These are phyloP conservation scores for Penicillium ochrochloron DNA, from an alignment of 495 filamentous ascomycete species.

Conservation along the genomic window DNA sequence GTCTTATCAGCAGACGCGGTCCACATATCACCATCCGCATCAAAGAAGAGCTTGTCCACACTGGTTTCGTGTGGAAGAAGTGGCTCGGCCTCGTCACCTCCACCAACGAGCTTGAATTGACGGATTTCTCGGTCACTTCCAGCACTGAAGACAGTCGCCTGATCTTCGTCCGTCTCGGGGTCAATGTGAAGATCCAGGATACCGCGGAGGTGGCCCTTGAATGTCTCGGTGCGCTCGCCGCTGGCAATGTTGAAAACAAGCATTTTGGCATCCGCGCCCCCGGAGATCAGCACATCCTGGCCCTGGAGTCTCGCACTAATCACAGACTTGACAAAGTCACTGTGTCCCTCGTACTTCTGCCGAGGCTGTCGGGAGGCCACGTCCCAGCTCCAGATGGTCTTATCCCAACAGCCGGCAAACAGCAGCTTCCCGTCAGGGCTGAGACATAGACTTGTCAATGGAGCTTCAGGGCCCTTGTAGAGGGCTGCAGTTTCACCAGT, in stretches of 20 bases:
- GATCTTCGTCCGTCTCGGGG: constrained; percentile 48
- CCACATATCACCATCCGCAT: constrained; percentile 78
- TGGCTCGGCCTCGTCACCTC: constrained; percentile 57
- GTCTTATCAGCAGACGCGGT: constrained; percentile 88
- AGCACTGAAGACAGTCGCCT: constrained; percentile 70
- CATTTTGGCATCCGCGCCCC: constrained; percentile 84
- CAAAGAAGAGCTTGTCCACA: constrained; percentile 80
- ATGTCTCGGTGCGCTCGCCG: constrained; percentile 68
- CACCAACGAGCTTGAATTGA: constrained; percentile 49
- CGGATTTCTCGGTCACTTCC: constrained; percentile 86
- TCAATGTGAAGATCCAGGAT: constrained; percentile 78
- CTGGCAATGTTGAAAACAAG: constrained; percentile 77
- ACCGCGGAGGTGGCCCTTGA: constrained; percentile 80
- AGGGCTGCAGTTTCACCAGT: constrained; percentile 54
- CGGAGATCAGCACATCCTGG: constrained; percentile 75
- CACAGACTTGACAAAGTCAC: constrained; percentile 88
- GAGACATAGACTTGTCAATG: constrained; percentile 77
- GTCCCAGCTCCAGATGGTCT: constrained; percentile 83
- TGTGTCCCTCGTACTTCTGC: constrained; percentile 73
- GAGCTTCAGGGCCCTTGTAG: constrained; percentile 76
- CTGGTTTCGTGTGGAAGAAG: constrained; percentile 87
- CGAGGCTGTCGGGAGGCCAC: constrained; percentile 54
- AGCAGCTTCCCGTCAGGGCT: constrained; percentile 62
- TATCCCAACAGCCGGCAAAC: constrained; percentile 94
- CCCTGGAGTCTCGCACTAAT: constrained; percentile 54